Percentiles rank a stretch among this genome's conserved stretches.
Evolutionary conservation across 164 flowering plant species (phyloP).

Genomic region (Tinospora cordifolia): DNA sequence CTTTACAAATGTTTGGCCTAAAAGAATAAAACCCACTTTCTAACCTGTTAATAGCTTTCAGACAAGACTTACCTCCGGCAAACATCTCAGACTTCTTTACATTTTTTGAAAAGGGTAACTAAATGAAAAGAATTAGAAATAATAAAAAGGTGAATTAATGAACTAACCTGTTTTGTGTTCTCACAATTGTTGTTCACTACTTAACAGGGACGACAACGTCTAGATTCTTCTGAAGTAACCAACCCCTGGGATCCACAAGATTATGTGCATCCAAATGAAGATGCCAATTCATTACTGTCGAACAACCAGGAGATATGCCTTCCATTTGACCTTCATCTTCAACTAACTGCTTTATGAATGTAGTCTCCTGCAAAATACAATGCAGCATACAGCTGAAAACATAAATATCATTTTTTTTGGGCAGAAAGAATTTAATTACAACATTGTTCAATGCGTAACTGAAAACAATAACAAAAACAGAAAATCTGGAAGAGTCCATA

Average conservation of each 20-base stretch:
- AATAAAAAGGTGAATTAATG: neutral
- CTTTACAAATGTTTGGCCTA: neutral
- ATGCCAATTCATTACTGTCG: slow-evolving; percentile 81
- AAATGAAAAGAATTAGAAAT: neutral
- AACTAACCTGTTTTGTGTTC: slow-evolving; percentile 21
- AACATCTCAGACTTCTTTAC: neutral
- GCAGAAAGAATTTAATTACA: no score
- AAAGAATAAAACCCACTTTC: neutral
- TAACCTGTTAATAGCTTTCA: neutral
- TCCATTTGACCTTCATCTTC: slow-evolving; percentile 97
- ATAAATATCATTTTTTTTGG: neutral
- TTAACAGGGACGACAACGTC: slow-evolving; percentile 35
- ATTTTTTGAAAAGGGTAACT: neutral
- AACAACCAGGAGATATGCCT: slow-evolving; percentile 56
- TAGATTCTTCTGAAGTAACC: slow-evolving; percentile 72
- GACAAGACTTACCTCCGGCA: neutral
- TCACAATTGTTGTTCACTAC: slow-evolving; percentile 14
- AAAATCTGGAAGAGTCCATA: neutral
- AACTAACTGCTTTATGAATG: slow-evolving; percentile 83
- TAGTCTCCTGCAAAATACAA: slow-evolving; percentile 56
- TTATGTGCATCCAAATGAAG: slow-evolving; percentile 64
- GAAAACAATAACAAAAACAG: neutral
- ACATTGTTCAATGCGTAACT: no score
- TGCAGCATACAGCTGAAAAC: neutral
- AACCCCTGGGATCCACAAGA: slow-evolving; percentile 63